A percentile compares a stretch with the other conserved stretches of the same genome.
Conservation (phyloP, 2,329 filamentous ascomycete genomes). For the Blumeria graminis region DNA sequence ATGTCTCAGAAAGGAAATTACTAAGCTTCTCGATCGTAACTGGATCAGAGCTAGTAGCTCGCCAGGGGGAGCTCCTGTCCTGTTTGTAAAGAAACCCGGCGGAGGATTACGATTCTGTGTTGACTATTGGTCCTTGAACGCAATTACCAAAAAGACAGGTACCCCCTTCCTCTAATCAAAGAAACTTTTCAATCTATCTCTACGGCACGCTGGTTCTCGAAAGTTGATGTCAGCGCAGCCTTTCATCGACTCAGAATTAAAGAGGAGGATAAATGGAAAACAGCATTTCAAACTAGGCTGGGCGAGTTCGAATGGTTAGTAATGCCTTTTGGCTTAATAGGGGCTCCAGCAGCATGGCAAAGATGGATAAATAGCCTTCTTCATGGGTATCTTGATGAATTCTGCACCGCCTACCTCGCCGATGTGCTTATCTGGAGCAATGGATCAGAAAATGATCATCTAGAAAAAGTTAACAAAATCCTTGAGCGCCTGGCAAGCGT, state of each 20-base stretch:
- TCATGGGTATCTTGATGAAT: neutral
- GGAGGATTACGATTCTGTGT: neutral
- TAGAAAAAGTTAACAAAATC: neutral
- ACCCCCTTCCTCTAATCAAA: neutral
- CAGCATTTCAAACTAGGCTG: neutral
- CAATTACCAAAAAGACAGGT: neutral
- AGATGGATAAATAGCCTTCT: neutral
- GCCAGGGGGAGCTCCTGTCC: neutral
- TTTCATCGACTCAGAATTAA: neutral
- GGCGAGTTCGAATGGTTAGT: neutral
- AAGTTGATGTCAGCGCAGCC: neutral
- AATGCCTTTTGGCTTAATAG: neutral
- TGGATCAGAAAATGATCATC: neutral
- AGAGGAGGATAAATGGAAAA: neutral
- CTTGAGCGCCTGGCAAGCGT: neutral
- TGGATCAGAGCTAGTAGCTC: neutral
- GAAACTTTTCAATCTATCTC: neutral
- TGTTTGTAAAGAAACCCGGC: neutral
- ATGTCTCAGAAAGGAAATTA: neutral
- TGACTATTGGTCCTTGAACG: neutral
- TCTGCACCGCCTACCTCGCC: neutral
- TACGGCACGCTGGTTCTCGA: neutral
- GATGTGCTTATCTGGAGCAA: neutral
- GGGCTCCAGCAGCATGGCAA: neutral
- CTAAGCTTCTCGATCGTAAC: neutral